Conservation (phyloP, 768 basidiomycete genomes). For the Xerocomellus amylosporus region DNA sequence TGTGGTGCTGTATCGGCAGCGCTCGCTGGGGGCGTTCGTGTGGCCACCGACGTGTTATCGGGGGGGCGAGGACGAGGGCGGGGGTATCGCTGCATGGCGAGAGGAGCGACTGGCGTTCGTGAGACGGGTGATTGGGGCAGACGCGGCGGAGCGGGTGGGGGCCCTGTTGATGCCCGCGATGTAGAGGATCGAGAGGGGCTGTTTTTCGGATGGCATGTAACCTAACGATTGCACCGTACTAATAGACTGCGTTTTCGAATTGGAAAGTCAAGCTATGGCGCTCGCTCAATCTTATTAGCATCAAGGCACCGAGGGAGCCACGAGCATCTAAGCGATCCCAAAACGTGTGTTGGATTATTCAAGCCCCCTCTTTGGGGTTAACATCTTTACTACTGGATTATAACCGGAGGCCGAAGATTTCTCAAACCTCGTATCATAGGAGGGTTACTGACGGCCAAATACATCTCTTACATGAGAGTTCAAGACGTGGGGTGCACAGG, state of each 20-base stretch:
- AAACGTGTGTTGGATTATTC: too few relatives aligned
- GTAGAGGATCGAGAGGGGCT: background rate
- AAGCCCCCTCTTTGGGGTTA: too few relatives aligned
- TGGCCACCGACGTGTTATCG: constrained; percentile 54
- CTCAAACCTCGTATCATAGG: background rate
- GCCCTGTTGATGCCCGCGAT: constrained; percentile 5
- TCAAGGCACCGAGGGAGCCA: too few relatives aligned
- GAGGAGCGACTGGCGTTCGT: constrained; percentile 19
- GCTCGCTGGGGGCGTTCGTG: constrained; percentile 32
- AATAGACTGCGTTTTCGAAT: too few relatives aligned
- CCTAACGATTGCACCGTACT: background rate
- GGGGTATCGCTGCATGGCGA: constrained; percentile 5
- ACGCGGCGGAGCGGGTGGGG: constrained; percentile 11
- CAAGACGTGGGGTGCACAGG: background rate
- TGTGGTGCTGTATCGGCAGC: constrained; percentile 58
- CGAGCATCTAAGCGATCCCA: too few relatives aligned
- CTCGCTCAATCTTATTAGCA: too few relatives aligned
- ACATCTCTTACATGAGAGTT: background rate
- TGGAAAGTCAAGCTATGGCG: too few relatives aligned
- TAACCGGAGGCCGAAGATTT: too few relatives aligned
- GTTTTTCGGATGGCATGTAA: background rate
- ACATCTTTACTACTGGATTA: too few relatives aligned
- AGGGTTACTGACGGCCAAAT: background rate
- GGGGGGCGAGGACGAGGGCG: constrained; percentile 13
- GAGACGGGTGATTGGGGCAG: constrained; percentile 5